These are phyloP conservation scores for Eucalyptus coolabah DNA, from an alignment of 345 rosid species.

Conservation along the genomic window DNA sequence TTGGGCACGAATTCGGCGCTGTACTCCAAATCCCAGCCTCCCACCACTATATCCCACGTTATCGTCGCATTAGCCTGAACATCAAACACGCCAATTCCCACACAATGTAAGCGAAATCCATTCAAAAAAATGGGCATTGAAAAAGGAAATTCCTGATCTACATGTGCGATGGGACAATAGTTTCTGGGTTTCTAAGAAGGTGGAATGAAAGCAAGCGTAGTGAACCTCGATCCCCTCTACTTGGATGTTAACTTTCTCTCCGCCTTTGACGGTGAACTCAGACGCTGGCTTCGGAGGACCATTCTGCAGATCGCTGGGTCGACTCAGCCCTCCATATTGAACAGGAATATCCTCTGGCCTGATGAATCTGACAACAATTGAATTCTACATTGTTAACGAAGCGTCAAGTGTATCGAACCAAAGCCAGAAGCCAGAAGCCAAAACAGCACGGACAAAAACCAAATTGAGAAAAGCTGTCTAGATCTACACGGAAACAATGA, in stretches of 20 bases:
- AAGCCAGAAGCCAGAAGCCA: background rate
- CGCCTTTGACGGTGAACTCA: conserved; percentile 85
- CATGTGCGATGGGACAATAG: background rate
- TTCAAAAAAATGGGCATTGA: background rate
- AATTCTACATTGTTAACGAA: background rate
- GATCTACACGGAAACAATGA: background rate
- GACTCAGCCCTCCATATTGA: conserved; percentile 85
- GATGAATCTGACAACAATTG: conserved; percentile 41
- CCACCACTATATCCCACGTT: conserved; percentile 93
- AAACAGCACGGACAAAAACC: background rate
- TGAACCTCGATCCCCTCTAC: conserved; percentile 94
- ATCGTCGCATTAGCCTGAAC: conserved; percentile 82
- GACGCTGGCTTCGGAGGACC: conserved; percentile 79
- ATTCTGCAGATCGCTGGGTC: conserved; percentile 48
- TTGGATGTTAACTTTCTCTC: conserved; percentile 95
- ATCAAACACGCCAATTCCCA: conserved; percentile 5
- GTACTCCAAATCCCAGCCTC: conserved; percentile 98
- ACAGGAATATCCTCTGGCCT: conserved; percentile 88
- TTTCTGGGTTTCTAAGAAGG: background rate
- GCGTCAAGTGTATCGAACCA: background rate
- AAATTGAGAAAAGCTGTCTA: background rate
- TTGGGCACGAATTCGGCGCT: conserved; percentile 90
- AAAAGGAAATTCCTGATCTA: background rate
- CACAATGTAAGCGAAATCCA: background rate
- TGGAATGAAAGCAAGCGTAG: background rate